phyloP scores from a whole-genome alignment of 129 eudicot species.

The Scalesia atractyloides region DNA sequence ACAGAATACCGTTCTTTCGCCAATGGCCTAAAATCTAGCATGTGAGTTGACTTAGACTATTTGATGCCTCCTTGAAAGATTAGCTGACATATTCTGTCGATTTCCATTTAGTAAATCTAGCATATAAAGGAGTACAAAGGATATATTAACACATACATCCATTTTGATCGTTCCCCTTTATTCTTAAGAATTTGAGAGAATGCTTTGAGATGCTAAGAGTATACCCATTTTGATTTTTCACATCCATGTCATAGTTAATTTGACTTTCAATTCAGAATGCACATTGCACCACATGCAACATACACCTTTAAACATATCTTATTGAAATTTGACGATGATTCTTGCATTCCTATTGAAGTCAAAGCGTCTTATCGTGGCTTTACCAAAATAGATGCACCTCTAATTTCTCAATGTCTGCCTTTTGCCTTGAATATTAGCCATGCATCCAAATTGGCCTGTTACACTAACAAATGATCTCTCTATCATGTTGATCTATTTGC shows the following conservation, averaged over 20 bases:
- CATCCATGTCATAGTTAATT: conserved; percentile 4
- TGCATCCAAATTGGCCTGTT: too few relatives aligned
- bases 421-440: too few relatives aligned
- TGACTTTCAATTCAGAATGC: neutral
- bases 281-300: neutral
- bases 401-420: too few relatives aligned
- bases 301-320: neutral
- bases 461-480: too few relatives aligned
- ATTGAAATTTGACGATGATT: conserved; percentile 7
- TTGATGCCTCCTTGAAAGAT: conserved; percentile 1
- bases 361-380: conserved; percentile 4
- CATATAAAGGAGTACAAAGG: too few relatives aligned
- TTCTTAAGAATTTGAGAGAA: too few relatives aligned
- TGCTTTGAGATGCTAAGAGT: too few relatives aligned
- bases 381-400: too few relatives aligned
- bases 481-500: too few relatives aligned
- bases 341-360: conserved; percentile 14
- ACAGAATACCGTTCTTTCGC: conserved; percentile 12
- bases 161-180: too few relatives aligned
- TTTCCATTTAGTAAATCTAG: neutral
- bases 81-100: neutral
- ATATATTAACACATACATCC: too few relatives aligned
- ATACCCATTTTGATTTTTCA: neutral
- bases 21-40: conserved; percentile 10
- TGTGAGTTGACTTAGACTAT: conserved; percentile 27